Evolutionary conservation across 2,329 filamentous ascomycete species (phyloP).

Genomic region (Sphaceloma murrayae): DNA sequence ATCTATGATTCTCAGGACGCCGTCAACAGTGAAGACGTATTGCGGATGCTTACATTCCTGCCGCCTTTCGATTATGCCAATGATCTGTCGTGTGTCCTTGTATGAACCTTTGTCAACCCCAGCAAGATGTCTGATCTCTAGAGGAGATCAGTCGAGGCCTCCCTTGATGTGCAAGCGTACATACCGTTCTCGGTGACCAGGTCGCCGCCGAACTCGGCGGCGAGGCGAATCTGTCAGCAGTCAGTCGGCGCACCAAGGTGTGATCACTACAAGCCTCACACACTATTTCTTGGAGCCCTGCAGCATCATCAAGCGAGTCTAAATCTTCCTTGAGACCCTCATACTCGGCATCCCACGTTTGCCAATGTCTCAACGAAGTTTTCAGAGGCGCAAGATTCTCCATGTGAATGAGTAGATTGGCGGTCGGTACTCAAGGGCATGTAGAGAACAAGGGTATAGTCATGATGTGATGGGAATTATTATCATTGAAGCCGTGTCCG

Average conservation of each 20-base stretch:
- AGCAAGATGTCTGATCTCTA: constrained; percentile 47
- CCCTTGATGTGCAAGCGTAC: background rate
- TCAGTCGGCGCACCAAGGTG: constrained; percentile 11
- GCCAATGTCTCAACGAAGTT: constrained; percentile 76
- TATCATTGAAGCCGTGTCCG: too few species aligned
- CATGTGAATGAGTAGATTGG: constrained; percentile 66
- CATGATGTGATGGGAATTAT: too few species aligned
- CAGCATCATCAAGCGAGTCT: constrained; percentile 41
- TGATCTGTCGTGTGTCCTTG: constrained; percentile 53
- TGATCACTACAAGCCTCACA: background rate
- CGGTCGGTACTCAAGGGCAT: too few species aligned
- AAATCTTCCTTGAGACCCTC: constrained; percentile 81
- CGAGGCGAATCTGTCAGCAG: constrained; percentile 34
- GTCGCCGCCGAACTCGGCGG: constrained; percentile 51
- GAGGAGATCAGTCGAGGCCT: background rate
- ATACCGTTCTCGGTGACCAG: constrained; percentile 48
- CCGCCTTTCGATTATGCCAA: constrained; percentile 59
- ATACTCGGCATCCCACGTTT: constrained; percentile 84
- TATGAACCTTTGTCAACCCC: constrained; percentile 36
- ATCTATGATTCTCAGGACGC: constrained; percentile 36
- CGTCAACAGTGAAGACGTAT: background rate
- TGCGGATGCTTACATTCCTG: constrained; percentile 52
- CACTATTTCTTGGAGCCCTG: constrained; percentile 47
- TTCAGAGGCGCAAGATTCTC: constrained; percentile 62
- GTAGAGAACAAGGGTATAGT: too few species aligned